Base-by-base conservation (phyloP, 257 asterid genomes). In the Cynanchum wilfordii region DNA sequence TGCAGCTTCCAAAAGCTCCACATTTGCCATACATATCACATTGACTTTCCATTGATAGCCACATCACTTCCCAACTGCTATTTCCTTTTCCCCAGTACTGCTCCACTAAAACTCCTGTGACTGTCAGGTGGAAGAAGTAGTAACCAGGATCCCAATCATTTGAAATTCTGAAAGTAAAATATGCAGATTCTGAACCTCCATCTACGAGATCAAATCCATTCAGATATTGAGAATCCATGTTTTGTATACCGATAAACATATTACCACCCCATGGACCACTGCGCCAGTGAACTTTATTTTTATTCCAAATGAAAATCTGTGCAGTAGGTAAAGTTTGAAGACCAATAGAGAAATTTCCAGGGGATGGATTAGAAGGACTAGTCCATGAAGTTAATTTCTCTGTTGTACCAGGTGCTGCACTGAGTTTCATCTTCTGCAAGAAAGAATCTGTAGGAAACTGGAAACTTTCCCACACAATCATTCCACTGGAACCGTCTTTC, bases 1-100 rank as follows among this genome's bases (percentile, higher is more conserved):
- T 50, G 80, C 92, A 89, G 29, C 49, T 75, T 22, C 93, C 87
- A 63, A 83, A 86, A 1, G 80, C 69, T 12, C 90, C 96, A 29
- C 93, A 90, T 20, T 20, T 68, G 6, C 86, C 84, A 38, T 38
- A 78, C 16, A 38, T 3, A 64, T 75, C 73, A 59, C 79, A 73
- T 17, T 49, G 69, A 10, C 5, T 70, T 24, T 2, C 1, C 13
- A 16, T 30, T 25, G 27, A 25, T 29, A 71, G 62, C 76, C 71
- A 76, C 15, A 45, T 8, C 11, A 51, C 50, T 20, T 33, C 7
- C 82, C 80, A 77, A 47, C 69, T 29, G 20, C 25, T 15, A 17
- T 60, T 57, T 12, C 9, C 63, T 20, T 10, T 42, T 11, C 22
- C 5, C 45, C 71, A 67, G 33, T 1, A 0, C 69, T 47, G 78